phyloP scores from a whole-genome alignment of 2,329 filamentous ascomycete genomes.

The Gyromitra esculenta region DNA sequence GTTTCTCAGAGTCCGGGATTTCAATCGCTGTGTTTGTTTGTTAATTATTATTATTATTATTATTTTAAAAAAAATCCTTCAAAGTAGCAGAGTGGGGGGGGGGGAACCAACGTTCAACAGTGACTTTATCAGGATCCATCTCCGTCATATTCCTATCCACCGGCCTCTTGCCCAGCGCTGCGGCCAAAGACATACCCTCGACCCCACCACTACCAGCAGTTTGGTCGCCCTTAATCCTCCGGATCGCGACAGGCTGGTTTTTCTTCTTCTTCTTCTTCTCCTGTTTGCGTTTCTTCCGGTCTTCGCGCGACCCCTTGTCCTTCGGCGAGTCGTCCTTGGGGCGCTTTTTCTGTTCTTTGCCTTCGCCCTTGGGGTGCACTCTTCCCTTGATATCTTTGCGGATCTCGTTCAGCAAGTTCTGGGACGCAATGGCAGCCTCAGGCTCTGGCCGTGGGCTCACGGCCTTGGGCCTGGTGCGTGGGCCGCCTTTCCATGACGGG shows the following conservation, averaged over 20 bases:
- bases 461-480: background rate
- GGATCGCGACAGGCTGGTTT: too few relatives aligned
- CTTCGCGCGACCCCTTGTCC: background rate
- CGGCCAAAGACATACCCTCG: constrained; percentile 25
- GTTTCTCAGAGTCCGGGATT: constrained; percentile 63
- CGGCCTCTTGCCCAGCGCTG: background rate
- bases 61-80: background rate
- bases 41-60: background rate
- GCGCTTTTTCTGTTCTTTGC: background rate
- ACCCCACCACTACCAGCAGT: constrained; percentile 48
- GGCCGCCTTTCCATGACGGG: constrained; percentile 19
- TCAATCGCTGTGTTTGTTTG: constrained; percentile 56
- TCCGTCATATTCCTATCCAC: background rate
- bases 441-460: background rate
- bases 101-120: constrained; percentile 51
- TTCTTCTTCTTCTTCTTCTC: constrained; percentile 9
- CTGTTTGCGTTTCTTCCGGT: constrained; percentile 7
- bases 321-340: background rate
- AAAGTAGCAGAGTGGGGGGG: background rate
- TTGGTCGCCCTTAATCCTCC: constrained; percentile 4
- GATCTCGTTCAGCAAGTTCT: constrained; percentile 22
- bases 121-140: constrained; percentile 8
- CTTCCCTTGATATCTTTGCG: constrained; percentile 32
- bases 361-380: background rate
- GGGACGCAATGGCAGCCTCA: background rate